Conservation (phyloP, 495 filamentous ascomycete species). For the Tuber calosporum region DNA sequence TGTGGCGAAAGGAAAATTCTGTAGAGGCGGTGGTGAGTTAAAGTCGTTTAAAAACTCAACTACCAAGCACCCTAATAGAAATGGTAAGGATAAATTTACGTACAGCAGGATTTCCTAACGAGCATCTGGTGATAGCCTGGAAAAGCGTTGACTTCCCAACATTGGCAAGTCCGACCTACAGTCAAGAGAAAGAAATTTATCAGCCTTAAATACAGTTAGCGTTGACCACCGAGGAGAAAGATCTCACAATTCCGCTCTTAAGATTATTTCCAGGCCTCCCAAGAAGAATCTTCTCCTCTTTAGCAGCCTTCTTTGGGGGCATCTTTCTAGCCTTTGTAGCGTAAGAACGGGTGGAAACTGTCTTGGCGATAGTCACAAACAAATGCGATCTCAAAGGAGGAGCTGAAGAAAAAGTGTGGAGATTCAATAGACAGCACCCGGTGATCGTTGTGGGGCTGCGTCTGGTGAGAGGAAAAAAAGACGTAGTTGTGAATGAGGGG, state of each 20-base stretch:
- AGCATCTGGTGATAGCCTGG: constrained; percentile 97
- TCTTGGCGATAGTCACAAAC: background rate
- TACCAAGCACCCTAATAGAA: background rate
- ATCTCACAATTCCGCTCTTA: constrained; percentile 98
- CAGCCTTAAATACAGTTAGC: background rate
- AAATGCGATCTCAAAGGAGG: background rate
- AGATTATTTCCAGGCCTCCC: constrained; percentile 96
- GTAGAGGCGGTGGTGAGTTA: constrained; percentile 17
- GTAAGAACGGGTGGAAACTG: constrained; percentile 45
- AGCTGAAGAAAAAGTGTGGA: background rate
- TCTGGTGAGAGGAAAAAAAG: constrained; percentile 32
- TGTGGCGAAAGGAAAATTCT: constrained; percentile 99
- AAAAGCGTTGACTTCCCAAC: constrained; percentile 99
- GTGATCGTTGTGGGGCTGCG: constrained; percentile 23
- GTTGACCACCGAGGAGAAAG: constrained; percentile 28
- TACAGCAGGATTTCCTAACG: constrained; percentile 93
- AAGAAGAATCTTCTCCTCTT: constrained; percentile 73
- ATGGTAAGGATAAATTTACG: constrained; percentile 36
- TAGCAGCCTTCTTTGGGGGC: constrained; percentile 66
- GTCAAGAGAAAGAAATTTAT: background rate
- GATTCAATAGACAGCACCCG: constrained; percentile 5
- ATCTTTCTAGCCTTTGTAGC: constrained; percentile 51
- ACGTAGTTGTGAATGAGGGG: constrained; percentile 39
- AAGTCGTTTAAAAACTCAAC: constrained; percentile 12
- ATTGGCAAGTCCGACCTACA: constrained; percentile 92